Evolutionary conservation across 164 flowering plant species (phyloP), one percentile per base, ranked within the genome.

Genomic region (Amborella trichopoda): DNA sequence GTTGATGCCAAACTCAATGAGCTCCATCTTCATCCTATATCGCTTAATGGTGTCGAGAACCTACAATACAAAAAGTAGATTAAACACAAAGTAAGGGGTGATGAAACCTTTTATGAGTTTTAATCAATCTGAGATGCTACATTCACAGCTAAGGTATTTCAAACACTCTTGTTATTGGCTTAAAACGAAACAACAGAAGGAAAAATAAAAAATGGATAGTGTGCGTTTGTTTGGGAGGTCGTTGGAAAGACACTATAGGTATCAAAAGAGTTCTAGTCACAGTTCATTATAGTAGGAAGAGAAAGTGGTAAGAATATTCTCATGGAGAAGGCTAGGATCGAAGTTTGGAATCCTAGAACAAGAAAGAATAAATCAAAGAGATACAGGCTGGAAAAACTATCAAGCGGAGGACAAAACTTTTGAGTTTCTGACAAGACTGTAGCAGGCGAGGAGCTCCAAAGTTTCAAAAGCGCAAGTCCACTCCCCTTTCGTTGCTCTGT

Each of bases 381-480:
- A 33, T 12, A 33, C 23, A 16, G 16, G 23, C 8, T 38, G 8
- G 16, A 13, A 22, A 2, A 20, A 23, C 8, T 23, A 37, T 4
- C 12, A 26, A 8, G 16, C 17, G 6, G 25, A n/a, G 14, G 8
- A 36, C 28, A 27, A 16, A 58, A 59, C 62, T 50, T 59, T 46
- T 40, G 56, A 26, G 46, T 20, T 42, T 62, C 57, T 13, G 53
- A 16, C 28, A 49, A 41, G 42, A 56, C 23, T 8, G 53, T 26
- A 18, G 61, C 18, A 32, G 49, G 32, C 33, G 45, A 46, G 24
- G 46, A 44, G 27, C 57, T 49, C 66, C 61, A 62, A 23, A 62
- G 52, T 36, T 36, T 62, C 38, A 46, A 41, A 30, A 32, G 36
- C 4, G 53, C n/a, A 10, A 56, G 44, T 28, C 62, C 51, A 32